These are phyloP conservation scores for Yarrowia porcina DNA, from an alignment of 805 yeast genomes.

Conservation along the genomic window DNA sequence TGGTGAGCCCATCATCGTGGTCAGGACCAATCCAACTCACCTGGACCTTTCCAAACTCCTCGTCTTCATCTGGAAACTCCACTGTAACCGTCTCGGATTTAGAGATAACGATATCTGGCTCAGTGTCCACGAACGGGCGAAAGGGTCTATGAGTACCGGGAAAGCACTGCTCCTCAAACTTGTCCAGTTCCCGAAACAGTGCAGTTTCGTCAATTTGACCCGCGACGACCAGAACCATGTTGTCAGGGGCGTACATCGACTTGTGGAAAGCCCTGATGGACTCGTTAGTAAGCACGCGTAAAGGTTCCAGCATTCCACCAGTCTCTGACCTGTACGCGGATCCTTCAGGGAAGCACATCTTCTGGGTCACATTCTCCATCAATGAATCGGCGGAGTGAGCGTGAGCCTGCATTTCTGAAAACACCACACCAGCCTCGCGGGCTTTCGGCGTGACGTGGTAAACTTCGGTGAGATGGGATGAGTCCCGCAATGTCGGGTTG, in stretches of 20 bases:
- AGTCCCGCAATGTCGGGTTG: constrained; percentile 81
- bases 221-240: constrained; percentile 75
- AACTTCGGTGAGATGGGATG: constrained; percentile 90
- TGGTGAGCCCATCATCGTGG: constrained; percentile 48
- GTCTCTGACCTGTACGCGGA: constrained; percentile 92
- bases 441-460: constrained; percentile 90
- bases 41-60: constrained; percentile 69
- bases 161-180: constrained; percentile 58
- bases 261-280: constrained; percentile 75
- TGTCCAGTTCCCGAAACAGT: constrained; percentile 54
- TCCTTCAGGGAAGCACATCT: constrained; percentile 42
- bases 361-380: constrained; percentile 48
- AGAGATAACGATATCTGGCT: constrained; percentile 44
- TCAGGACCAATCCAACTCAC: constrained; percentile 83
- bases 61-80: constrained; percentile 87
- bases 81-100: constrained; percentile 49
- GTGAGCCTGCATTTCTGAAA: constrained; percentile 93
- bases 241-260: constrained; percentile 72
- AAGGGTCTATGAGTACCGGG: constrained; percentile 39
- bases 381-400: constrained; percentile 75
- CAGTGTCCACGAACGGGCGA: constrained; percentile 78
- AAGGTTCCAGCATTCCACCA: constrained; percentile 80
- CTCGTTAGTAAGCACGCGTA: constrained; percentile 68
- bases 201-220: constrained; percentile 82
- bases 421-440: constrained; percentile 93